Conservation (phyloP, 352 stramenopile genomes). For the Plasmopara halstedii region DNA sequence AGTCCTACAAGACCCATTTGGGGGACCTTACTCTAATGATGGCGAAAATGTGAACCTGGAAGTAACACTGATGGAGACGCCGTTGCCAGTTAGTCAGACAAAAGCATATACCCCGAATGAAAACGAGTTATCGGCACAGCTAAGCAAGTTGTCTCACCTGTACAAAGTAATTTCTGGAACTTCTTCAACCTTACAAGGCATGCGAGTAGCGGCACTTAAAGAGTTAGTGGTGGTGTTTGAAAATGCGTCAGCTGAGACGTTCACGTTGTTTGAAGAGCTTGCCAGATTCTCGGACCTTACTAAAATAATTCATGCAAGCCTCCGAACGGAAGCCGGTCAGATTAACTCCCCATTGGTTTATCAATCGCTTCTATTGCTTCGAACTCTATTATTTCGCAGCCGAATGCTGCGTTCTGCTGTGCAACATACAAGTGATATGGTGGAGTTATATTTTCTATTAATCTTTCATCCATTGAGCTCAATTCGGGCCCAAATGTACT, state of each 20-base stretch:
- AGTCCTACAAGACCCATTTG: slow-evolving; percentile 31
- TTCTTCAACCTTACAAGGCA: slow-evolving; percentile 14
- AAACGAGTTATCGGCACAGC: slow-evolving; percentile 24
- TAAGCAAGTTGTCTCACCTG: slow-evolving; percentile 25
- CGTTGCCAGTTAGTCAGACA: slow-evolving; percentile 17
- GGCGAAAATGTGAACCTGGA: slow-evolving; percentile 13
- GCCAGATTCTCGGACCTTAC: slow-evolving; percentile 23
- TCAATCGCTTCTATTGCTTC: slow-evolving; percentile 28
- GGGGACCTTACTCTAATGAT: slow-evolving; percentile 1
- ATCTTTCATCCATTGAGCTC: slow-evolving; percentile 29
- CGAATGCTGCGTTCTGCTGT: slow-evolving; percentile 21
- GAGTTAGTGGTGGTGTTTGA: slow-evolving; percentile 25
- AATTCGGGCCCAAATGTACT: slow-evolving; percentile 54
- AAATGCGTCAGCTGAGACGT: slow-evolving; percentile 16
- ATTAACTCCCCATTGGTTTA: slow-evolving; percentile 11
- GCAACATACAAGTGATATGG: slow-evolving; percentile 14
- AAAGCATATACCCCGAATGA: slow-evolving; percentile 16
- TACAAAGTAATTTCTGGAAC: slow-evolving; percentile 21
- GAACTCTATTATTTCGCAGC: slow-evolving; percentile 37
- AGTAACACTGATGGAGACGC: slow-evolving; percentile 19
- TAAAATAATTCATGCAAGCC: slow-evolving; percentile 7
- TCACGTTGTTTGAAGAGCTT: slow-evolving; percentile 33
- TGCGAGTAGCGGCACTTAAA: slow-evolving; percentile 25
- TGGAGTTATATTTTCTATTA: slow-evolving; percentile 25
- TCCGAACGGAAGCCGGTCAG: slow-evolving; percentile 4